phyloP scores from a whole-genome alignment of 2,329 filamentous ascomycete genomes.

The Chaetomium globosum region DNA sequence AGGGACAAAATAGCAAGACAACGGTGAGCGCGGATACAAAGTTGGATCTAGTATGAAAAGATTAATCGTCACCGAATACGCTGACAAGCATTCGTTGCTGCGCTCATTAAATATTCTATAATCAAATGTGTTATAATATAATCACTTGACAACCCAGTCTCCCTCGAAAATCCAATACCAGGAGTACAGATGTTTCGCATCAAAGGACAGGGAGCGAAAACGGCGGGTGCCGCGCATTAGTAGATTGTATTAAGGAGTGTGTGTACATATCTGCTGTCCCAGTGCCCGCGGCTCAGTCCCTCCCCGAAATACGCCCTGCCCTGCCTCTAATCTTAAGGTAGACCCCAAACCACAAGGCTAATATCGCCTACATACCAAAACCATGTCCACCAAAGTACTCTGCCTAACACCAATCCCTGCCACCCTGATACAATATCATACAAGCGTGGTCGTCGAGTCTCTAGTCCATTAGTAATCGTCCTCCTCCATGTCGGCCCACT shows the following conservation, averaged over 20 bases:
- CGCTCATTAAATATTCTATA: neutral
- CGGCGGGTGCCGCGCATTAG: neutral
- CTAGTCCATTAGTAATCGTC: constrained; percentile 1
- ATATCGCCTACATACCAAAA: neutral
- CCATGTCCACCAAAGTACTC: neutral
- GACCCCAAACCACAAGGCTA: neutral
- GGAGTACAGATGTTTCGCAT: too few relatives aligned
- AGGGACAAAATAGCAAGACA: constrained; percentile 7
- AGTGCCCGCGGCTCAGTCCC: neutral
- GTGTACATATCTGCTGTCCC: too few relatives aligned
- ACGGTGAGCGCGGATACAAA: neutral
- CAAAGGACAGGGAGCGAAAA: too few relatives aligned
- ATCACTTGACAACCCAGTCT: neutral
- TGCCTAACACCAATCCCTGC: neutral
- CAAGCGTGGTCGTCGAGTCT: neutral
- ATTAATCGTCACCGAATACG: neutral
- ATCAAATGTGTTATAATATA: too few relatives aligned
- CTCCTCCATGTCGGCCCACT: constrained; percentile 17
- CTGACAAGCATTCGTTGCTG: too few relatives aligned
- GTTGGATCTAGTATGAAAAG: neutral
- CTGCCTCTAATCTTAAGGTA: neutral
- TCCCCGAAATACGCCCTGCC: neutral
- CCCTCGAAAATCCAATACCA: too few relatives aligned
- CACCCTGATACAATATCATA: neutral
- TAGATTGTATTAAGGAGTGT: too few relatives aligned